Evolutionary conservation across 495 filamentous ascomycete genomes (phyloP).

Genomic region (Xylaria nigripes): DNA sequence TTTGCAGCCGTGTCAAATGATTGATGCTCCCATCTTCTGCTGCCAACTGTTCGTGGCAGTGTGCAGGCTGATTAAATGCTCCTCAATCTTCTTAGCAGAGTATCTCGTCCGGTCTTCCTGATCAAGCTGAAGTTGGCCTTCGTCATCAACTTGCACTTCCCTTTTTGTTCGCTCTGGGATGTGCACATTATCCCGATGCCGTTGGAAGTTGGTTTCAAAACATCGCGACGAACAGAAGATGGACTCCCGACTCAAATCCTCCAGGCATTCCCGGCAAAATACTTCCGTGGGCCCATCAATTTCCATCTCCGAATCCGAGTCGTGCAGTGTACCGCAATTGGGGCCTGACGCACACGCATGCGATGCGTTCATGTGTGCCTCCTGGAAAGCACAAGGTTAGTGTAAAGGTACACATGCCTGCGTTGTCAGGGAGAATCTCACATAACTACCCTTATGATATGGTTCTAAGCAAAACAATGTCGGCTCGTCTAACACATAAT

Average conservation of each 20-base stretch:
- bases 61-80: conserved; percentile 20
- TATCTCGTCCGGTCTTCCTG: conserved; percentile 23
- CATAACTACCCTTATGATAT: conserved; percentile 34
- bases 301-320: conserved; percentile 17
- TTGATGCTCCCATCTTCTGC: conserved; percentile 16
- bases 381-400: conserved; percentile 12
- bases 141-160: conserved; percentile 18
- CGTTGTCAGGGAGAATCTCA: conserved; percentile 17
- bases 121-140: conserved; percentile 24
- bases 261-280: conserved; percentile 38
- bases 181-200: conserved; percentile 35
- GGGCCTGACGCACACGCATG: conserved; percentile 23
- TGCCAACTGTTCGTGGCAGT: conserved; percentile 32
- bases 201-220: conserved; percentile 31
- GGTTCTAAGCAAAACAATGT: conserved; percentile 38
- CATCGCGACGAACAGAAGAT: conserved; percentile 36
- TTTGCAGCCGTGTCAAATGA: neutral
- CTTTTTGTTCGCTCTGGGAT: conserved; percentile 22
- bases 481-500: conserved; percentile 17
- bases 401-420: neutral
- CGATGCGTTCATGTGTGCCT: conserved; percentile 13
- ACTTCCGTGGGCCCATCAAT: conserved; percentile 11
- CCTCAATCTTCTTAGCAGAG: conserved; percentile 24
- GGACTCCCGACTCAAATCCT: conserved; percentile 23
- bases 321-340: conserved; percentile 16